These are phyloP conservation scores for Blastobotrys persicus DNA, from an alignment of 1,139 yeast genomes.

Conservation along the genomic window DNA sequence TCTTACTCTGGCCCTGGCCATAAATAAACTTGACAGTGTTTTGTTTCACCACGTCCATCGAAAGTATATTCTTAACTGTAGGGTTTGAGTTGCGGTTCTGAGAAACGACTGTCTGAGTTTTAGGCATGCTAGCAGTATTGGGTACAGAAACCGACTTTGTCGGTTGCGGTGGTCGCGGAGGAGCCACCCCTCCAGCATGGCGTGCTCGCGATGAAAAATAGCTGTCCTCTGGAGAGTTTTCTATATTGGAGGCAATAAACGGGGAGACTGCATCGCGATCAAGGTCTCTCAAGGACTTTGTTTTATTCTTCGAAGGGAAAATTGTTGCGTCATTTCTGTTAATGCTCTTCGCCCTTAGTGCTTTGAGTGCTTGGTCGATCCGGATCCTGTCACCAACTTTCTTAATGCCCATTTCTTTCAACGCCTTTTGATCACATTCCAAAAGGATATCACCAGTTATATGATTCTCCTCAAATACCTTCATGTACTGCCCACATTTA, in stretches of 20 bases:
- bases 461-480: conserved; percentile 44
- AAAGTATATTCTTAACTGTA: conserved; percentile 24
- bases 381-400: conserved; percentile 82
- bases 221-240: conserved; percentile 22
- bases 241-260: conserved; percentile 16
- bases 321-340: conserved; percentile 13
- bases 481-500: conserved; percentile 35
- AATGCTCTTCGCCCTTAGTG: conserved; percentile 33
- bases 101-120: conserved; percentile 9
- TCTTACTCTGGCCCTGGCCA: conserved; percentile 60
- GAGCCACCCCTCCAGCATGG: background rate
- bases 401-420: conserved; percentile 70
- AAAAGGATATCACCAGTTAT: conserved; percentile 59
- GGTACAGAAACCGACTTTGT: conserved; percentile 1
- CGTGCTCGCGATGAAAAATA: conserved; percentile 19
- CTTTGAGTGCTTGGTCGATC: conserved; percentile 49
- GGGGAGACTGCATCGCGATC: conserved; percentile 28
- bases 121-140: background rate
- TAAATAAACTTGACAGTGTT: conserved; percentile 61
- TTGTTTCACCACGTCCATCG: conserved; percentile 38
- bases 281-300: conserved; percentile 23
- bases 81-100: conserved; percentile 5
- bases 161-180: conserved; percentile 3
- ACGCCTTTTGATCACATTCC: conserved; percentile 64
- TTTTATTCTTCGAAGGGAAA: background rate